Evolutionary conservation across 2,329 filamentous ascomycete species (phyloP), one percentile per base, ranked within the genome.

Genomic region (Lachnellula hyalina): DNA sequence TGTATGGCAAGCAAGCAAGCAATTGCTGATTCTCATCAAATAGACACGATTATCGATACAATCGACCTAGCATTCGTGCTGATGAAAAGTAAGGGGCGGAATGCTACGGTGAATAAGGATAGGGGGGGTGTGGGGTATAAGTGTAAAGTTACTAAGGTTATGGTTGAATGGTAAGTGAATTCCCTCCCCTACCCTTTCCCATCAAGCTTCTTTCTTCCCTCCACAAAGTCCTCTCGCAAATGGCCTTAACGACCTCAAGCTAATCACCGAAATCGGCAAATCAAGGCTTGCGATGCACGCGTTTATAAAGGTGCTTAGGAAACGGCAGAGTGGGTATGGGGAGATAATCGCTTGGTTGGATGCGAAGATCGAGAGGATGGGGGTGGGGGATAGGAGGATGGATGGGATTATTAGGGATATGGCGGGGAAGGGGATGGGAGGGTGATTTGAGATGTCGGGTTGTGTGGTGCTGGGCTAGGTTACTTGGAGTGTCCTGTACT

Each of bases 311-410:
- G 84, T 94, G 28, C 75, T 96, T 63, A 69, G 71, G 47, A 79
- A 77, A 62, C 90, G 87, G 69, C 91, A 96, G 76, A 85, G 86
- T 35, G 80, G 77, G 52, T 89, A 90, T 70, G 66, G 66, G 5
- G 72, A 72, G 32, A 78, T 92, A 14, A 71, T 96, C 54, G 69
- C 68, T 34, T 96, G 90, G 90, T 71, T 96, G 56, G 75, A 78
- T 6, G 47, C 12, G n/a, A 55, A 46, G 42, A 58, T 57, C 9
- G 17, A 19, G 34, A 28, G 23, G n/a, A 21, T 64, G 15, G 45
- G 36, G 23, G 25, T 15, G 9, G 49, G 50, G 51, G 55, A 61
- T 50, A 19, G 35, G 12, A 19, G 53, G 40, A 51, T 60, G 51
- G 50, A 32, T 7, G 53, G 58, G 14, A 40, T 54, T 49, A 48